Conservation (phyloP, 2,329 filamentous ascomycete genomes). For the Ceratocystis colombiana region DNA sequence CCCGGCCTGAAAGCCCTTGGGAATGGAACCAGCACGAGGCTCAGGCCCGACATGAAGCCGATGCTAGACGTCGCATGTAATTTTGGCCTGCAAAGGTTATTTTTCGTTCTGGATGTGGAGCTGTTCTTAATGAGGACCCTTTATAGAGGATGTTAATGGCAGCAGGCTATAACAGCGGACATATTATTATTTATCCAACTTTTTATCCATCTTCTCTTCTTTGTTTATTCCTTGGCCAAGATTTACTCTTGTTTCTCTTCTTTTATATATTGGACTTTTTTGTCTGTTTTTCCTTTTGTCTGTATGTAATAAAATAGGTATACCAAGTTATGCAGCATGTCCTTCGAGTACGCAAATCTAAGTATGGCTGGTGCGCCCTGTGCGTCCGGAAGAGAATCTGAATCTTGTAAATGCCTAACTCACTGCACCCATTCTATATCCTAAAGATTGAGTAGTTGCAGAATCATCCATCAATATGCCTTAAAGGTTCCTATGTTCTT, state of each 20-base stretch:
- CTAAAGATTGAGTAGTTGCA: too few species aligned
- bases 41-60: conserved; percentile 4
- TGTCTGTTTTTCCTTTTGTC: conserved; percentile 2
- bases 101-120: background rate
- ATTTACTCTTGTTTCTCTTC: conserved; percentile 10
- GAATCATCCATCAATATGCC: too few species aligned
- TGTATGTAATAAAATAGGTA: conserved; percentile 11
- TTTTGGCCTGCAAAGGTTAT: background rate
- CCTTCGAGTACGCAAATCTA: background rate
- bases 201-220: conserved; percentile 13
- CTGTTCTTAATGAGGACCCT: conserved; percentile 3
- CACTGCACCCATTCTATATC: too few species aligned
- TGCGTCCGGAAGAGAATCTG: too few species aligned
- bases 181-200: background rate
- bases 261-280: conserved; percentile 16
- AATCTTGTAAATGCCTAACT: too few species aligned
- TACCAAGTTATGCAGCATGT: background rate
- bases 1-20: conserved; percentile 20
- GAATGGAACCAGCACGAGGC: conserved; percentile 17
- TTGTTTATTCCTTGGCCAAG: conserved; percentile 18
- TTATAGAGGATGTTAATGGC: background rate
- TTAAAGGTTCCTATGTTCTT: background rate
- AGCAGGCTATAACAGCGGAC: background rate
- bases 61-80: conserved; percentile 7
- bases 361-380: too few species aligned